Percentiles rank a stretch among this genome's conserved stretches.
Conservation (phyloP, 179 eudicot genomes). For the Actinidia arguta region DNA sequence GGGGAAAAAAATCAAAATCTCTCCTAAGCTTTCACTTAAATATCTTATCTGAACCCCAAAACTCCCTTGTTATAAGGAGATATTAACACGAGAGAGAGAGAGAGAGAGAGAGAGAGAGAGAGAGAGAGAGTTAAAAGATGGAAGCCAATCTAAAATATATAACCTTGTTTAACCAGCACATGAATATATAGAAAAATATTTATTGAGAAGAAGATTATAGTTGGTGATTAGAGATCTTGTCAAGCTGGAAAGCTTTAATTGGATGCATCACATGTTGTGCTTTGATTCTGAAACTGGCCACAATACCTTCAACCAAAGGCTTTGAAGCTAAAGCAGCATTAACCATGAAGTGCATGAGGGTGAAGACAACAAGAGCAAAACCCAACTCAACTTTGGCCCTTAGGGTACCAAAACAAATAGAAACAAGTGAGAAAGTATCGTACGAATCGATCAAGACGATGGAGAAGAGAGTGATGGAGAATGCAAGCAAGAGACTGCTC, state of each 20-base stretch:
- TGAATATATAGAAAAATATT: too few relatives aligned
- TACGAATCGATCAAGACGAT: constrained; percentile 32
- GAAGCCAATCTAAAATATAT: too few relatives aligned
- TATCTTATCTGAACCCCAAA: too few relatives aligned
- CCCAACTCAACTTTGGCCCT: constrained; percentile 41
- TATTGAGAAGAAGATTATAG: background rate
- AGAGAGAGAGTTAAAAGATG: too few relatives aligned
- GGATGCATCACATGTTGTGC: background rate
- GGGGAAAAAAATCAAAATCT: too few relatives aligned
- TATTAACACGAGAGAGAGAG: too few relatives aligned
- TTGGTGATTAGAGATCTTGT: background rate
- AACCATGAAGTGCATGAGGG: constrained; percentile 23
- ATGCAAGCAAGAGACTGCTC: constrained; percentile 35
- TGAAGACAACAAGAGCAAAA: constrained; percentile 31
- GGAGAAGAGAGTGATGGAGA: constrained; percentile 37
- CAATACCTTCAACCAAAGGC: constrained; percentile 11
- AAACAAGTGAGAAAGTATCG: constrained; percentile 14
- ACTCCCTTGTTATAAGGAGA: too few relatives aligned
- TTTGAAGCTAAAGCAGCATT: constrained; percentile 20
- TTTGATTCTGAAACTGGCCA: constrained; percentile 15
- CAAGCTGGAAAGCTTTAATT: constrained; percentile 9
- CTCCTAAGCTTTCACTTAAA: too few relatives aligned
- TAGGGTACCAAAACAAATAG: constrained; percentile 23
- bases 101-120: too few relatives aligned
- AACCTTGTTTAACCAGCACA: too few relatives aligned